Evolutionary conservation across 805 yeast genomes (phyloP), one percentile per base, ranked within the genome.

Genomic region (Blastobotrys chiropterorum): DNA sequence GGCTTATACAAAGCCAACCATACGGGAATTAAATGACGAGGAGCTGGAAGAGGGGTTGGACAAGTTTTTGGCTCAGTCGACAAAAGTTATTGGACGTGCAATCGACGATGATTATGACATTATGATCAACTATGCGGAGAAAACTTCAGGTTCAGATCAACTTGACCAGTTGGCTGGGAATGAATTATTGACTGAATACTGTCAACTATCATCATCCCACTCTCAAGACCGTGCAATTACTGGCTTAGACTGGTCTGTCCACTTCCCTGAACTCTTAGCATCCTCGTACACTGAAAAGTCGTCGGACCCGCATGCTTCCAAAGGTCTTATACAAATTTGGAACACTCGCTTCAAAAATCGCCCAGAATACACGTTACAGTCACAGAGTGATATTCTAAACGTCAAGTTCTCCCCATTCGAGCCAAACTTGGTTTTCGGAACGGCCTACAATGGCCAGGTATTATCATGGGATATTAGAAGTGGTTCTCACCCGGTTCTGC

Each of bases 401-500:
- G 67, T 77, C 16, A 62, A 62, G 41, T 77, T 78, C 54, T 78
- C 79, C 22, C 68, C 68, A 11, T 60, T 62, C 21, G 65, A 68
- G 44, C 65, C 73, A 2, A 64, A 67, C 26, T 65, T 71, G 26
- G 61, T 77, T 6, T 67, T 74, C 44, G 84, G 78, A 2, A 78
- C 82, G 0, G 67, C 76, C 31, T 65, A 66, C 38, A 74, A 74
- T 59, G 85, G 85, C 1, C 74, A 71, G 49, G 53, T 80, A 0
- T 69, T 72, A 13, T 64, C 75, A n/a, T 80, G 83, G 83, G 82
- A 80, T 46, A 56, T 67, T 44, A 52, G 74, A 13, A 34, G 66
- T 4, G 57, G 65, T 14, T 14, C 57, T 13, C 57, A 61, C 17
- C 70, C 75, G 2, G 59, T 64, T 14, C 58, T 70, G 21, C 56